phyloP scores from a whole-genome alignment of 192 early-diverging fungal species.

The Haplosporangium gracile region DNA sequence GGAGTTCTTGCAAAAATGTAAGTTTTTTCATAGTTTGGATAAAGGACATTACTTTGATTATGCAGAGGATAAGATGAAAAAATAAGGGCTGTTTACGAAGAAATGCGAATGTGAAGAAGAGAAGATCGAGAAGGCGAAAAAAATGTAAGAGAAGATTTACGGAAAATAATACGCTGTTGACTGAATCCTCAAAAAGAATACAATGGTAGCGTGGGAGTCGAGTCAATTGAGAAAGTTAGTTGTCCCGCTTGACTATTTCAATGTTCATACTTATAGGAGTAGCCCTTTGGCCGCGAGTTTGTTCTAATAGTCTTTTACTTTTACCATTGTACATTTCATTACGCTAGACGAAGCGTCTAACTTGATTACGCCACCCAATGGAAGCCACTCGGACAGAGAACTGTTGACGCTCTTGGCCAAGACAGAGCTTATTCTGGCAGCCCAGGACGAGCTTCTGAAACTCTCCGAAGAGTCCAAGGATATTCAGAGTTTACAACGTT shows the following conservation, averaged over 20 bases:
- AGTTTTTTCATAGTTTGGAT: not conserved
- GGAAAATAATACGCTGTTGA: too few relatives aligned
- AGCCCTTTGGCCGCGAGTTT: too few relatives aligned
- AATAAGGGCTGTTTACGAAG: too few relatives aligned
- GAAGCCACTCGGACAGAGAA: constrained; percentile 38
- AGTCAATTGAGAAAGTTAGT: too few relatives aligned
- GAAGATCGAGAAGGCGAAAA: too few relatives aligned
- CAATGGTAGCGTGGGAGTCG: too few relatives aligned
- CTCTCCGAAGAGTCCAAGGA: constrained; percentile 49
- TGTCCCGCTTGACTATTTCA: not conserved
- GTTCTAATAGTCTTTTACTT: not conserved
- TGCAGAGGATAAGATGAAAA: too few relatives aligned
- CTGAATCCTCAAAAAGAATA: too few relatives aligned
- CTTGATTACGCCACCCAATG: constrained; percentile 21
- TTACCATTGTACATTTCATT: not conserved
- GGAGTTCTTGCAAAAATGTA: constrained; percentile 52
- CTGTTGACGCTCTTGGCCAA: constrained; percentile 45
- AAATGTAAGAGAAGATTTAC: too few relatives aligned
- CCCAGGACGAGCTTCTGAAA: constrained; percentile 35
- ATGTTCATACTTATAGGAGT: too few relatives aligned
- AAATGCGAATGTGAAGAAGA: too few relatives aligned
- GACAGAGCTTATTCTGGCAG: constrained; percentile 36
- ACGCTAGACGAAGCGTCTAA: constrained; percentile 32
- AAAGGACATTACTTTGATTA: too few relatives aligned
- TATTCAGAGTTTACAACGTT: constrained; percentile 40